Evolutionary conservation across 2,329 filamentous ascomycete species (phyloP), one percentile per base, ranked within the genome.

Genomic region (Apiospora sp.): DNA sequence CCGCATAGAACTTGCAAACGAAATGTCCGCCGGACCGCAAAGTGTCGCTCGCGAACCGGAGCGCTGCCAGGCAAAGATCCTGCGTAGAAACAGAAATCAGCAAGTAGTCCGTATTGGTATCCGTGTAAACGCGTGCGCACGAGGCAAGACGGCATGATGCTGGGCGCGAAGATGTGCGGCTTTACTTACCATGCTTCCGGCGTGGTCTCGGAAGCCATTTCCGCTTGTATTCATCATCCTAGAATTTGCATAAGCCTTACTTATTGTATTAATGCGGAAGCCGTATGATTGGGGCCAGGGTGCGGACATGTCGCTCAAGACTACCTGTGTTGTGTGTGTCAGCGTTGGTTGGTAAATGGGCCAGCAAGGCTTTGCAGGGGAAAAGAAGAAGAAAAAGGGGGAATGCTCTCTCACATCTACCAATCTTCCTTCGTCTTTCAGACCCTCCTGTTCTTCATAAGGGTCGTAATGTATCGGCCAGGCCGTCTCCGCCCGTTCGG

Each of bases 141-240:
- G 10, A 30, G 16, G 68, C 12, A 71, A 70, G n/a, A 37, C 22
- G 67, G 27, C 37, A 48, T 16, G n/a, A 8, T 49, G 19, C 16
- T 22, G 22, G 22, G 16, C 6, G 13, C 67, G 27, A n/a, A 41
- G 8, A 41, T 8, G 41, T n/a, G 54, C 54, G 19, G 58, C 30
- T 37, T 41, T 41, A 81, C 92, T 81, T 84, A 98, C 96, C 94
- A 99, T 98, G 84, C 95, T 98, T 43, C 94, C 94, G 13, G 91
- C 92, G 83, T 99, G 96, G 83, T 99, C 96, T 76, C 92, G 91
- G 80, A 97, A 96, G 27, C 84, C 84, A 79, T 94, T 93, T 72
- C 96, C 96, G 84, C 93, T 98, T 78, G 96, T 98, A 84, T 99
- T 99, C 95, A 98, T 98, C 92, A 99, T 93, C 96, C 96, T 99